phyloP scores from a whole-genome alignment of 495 filamentous ascomycete genomes.

The Cairneyella variabilis region DNA sequence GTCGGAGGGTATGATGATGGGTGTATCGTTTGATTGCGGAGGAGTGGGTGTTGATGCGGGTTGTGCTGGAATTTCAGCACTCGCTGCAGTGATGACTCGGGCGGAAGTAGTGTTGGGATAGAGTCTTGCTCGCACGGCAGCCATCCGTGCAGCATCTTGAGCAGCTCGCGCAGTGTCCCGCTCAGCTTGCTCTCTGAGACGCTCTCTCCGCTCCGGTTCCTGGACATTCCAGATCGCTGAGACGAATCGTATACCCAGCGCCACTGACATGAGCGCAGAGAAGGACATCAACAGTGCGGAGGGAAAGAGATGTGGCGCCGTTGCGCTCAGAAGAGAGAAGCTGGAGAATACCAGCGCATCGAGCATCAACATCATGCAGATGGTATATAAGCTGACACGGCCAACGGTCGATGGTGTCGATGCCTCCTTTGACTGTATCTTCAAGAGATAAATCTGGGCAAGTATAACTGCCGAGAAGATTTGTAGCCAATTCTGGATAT shows the following conservation, averaged over 20 bases:
- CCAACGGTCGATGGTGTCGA: conserved; percentile 92
- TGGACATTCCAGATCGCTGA: conserved; percentile 86
- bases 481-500: conserved; percentile 63
- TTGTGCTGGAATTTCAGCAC: conserved; percentile 49
- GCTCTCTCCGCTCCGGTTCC: conserved; percentile 70
- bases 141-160: conserved; percentile 3
- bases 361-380: conserved; percentile 79
- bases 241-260: conserved; percentile 78
- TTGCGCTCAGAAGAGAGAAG: conserved; percentile 47
- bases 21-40: conserved; percentile 36
- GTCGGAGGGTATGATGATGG: conserved; percentile 79
- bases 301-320: conserved; percentile 49
- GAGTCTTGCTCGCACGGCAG: not conserved
- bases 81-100: conserved; percentile 17
- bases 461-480: conserved; percentile 59
- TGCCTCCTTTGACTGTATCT: conserved; percentile 84
- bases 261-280: conserved; percentile 37
- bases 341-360: conserved; percentile 66
- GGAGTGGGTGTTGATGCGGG: conserved; percentile 49
- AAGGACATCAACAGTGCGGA: conserved; percentile 54
- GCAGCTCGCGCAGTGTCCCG: too few species aligned
- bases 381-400: conserved; percentile 84
- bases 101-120: conserved; percentile 4
- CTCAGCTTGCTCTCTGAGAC: conserved; percentile 45
- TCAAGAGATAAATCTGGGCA: conserved; percentile 69